phyloP scores from a whole-genome alignment of 1,284 basidiomycete genomes.

The Erythrobasidium hasegawianum region DNA sequence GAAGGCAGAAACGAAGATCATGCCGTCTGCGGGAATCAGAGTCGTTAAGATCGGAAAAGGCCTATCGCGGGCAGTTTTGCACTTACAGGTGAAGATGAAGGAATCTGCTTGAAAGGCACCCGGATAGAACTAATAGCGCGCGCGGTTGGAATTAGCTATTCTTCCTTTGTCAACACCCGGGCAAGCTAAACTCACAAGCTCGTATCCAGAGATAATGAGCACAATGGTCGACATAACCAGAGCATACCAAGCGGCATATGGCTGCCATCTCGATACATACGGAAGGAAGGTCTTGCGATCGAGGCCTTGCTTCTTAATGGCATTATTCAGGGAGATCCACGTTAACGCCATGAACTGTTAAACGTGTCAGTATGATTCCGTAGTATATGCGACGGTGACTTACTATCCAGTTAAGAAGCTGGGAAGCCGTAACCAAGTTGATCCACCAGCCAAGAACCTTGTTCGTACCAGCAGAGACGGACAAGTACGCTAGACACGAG shows the following conservation, averaged over 20 bases:
- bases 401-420: slow-evolving; percentile 37
- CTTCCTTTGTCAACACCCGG: no score
- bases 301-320: slow-evolving; percentile 37
- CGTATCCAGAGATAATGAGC: slow-evolving; percentile 29
- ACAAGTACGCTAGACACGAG: slow-evolving; percentile 39
- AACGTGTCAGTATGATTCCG: not conserved
- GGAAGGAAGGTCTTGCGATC: slow-evolving; percentile 31
- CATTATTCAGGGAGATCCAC: slow-evolving; percentile 37
- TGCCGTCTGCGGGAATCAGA: slow-evolving; percentile 18
- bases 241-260: slow-evolving; percentile 34
- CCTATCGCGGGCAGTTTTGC: no score
- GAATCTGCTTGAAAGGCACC: slow-evolving; percentile 15
- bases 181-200: no score
- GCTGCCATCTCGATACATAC: slow-evolving; percentile 32
- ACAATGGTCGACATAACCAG: slow-evolving; percentile 24
- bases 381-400: not conserved
- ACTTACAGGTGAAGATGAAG: slow-evolving; percentile 32
- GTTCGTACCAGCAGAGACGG: slow-evolving; percentile 36
- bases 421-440: slow-evolving; percentile 33
- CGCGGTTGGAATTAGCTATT: no score
- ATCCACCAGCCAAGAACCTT: slow-evolving; percentile 37
- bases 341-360: slow-evolving; percentile 27
- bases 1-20: slow-evolving; percentile 31
- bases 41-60: not conserved
- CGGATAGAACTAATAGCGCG: no score